These are phyloP conservation scores for Solanum chilense DNA, from an alignment of 257 asterid species.

Conservation along the genomic window DNA sequence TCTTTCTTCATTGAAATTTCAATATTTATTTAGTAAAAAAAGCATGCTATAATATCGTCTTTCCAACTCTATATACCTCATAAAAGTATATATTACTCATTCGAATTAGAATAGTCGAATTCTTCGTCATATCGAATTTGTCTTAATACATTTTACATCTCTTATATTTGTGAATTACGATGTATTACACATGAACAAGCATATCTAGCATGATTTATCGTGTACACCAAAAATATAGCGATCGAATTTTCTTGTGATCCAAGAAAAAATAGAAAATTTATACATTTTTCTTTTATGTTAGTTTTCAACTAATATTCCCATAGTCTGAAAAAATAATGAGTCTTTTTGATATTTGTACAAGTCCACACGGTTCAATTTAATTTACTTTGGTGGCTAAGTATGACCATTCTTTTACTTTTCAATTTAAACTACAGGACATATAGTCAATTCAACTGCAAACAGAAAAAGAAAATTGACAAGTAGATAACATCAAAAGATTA, in stretches of 20 bases:
- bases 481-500: not conserved
- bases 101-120: not conserved
- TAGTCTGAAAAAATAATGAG: not conserved
- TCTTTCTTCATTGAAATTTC: not conserved
- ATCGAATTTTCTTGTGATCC: too few relatives aligned
- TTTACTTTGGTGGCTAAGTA: not conserved
- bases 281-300: not conserved
- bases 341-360: not conserved
- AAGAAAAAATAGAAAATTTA: not conserved
- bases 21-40: not conserved
- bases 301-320: not conserved
- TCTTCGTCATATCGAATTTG: too few relatives aligned
- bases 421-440: not conserved
- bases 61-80: not conserved
- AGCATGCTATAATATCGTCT: not conserved
- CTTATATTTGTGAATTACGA: accelerated
- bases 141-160: too few relatives aligned
- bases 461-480: not conserved
- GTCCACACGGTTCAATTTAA: not conserved
- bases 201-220: too few relatives aligned
- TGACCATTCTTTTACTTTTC: not conserved
- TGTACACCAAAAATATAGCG: too few relatives aligned
- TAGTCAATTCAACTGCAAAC: not conserved
- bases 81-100: not conserved
- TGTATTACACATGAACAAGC: too few relatives aligned